A percentile compares a stretch with the other conserved stretches of the same genome.
These are phyloP conservation scores for Talaromyces verruculosus DNA, from an alignment of 2,329 filamentous ascomycete genomes.

Conservation along the genomic window DNA sequence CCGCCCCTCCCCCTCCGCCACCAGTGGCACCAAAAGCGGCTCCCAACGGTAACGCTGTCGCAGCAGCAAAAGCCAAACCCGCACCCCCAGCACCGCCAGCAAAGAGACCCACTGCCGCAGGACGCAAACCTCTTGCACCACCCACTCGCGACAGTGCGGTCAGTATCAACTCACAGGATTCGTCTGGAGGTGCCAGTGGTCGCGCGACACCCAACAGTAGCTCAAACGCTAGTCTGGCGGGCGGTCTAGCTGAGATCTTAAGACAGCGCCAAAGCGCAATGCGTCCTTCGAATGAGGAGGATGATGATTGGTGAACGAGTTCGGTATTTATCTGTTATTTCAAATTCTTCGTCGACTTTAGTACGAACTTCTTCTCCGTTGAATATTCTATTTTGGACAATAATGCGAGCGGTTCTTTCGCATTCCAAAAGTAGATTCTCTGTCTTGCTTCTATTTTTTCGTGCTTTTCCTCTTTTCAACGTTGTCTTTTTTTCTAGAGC, in stretches of 20 bases:
- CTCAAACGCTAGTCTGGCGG: constrained; percentile 63
- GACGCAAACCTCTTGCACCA: constrained; percentile 68
- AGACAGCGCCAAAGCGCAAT: constrained; percentile 74
- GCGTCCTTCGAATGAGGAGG: constrained; percentile 63
- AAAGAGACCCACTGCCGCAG: constrained; percentile 68
- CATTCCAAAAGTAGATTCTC: neutral
- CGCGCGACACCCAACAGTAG: constrained; percentile 65
- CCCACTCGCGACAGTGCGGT: constrained; percentile 65
- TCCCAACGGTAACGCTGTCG: constrained; percentile 47
- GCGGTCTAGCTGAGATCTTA: constrained; percentile 76
- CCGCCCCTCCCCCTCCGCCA: constrained; percentile 52
- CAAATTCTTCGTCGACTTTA: neutral
- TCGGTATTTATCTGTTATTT: neutral
- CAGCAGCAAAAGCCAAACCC: constrained; percentile 60
- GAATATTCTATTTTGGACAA: neutral
- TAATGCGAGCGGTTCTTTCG: neutral
- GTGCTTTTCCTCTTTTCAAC: neutral
- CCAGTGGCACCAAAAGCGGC: constrained; percentile 62
- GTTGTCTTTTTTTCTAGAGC: neutral
- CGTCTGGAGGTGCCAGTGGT: constrained; percentile 62
- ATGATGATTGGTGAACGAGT: constrained; percentile 64
- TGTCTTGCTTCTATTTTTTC: neutral
- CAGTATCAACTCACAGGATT: constrained; percentile 51
- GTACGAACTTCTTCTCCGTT: neutral
- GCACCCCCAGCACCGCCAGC: constrained; percentile 74